These are phyloP conservation scores for Kwoniella europaea DNA, from an alignment of 768 basidiomycete species.

Conservation along the genomic window DNA sequence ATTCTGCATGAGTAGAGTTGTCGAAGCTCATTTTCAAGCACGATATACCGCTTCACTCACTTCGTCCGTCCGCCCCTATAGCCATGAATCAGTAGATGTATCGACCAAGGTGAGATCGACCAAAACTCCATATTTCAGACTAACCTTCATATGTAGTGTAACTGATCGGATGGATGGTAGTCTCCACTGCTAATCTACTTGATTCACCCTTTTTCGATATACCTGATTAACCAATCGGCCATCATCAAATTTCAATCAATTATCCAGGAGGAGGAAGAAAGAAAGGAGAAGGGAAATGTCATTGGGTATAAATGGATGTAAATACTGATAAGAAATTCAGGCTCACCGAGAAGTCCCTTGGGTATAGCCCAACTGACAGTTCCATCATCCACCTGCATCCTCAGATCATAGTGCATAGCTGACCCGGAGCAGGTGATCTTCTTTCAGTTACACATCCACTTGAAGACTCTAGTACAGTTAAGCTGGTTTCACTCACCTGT, in stretches of 20 bases:
- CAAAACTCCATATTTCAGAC: too few species aligned
- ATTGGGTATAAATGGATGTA: too few species aligned
- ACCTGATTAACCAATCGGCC: conserved; percentile 19
- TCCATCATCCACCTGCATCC: conserved; percentile 49
- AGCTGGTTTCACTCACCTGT: conserved; percentile 32
- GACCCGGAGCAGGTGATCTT: neutral
- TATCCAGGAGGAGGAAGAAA: neutral
- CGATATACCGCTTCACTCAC: conserved; percentile 10
- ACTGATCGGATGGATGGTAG: conserved; percentile 48
- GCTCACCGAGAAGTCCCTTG: conserved; percentile 44
- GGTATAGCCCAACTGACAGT: conserved; percentile 52
- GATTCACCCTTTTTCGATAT: conserved; percentile 41
- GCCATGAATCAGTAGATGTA: too few species aligned
- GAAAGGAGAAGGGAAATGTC: neutral
- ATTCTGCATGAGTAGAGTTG: neutral
- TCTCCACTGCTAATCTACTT: conserved; percentile 47
- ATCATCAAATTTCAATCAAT: neutral
- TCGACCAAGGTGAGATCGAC: too few species aligned
- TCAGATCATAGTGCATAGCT: conserved; percentile 52
- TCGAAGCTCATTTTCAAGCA: too few species aligned
- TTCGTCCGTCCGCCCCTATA: conserved; percentile 30
- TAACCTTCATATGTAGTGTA: conserved; percentile 50
- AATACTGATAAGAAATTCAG: too few species aligned
- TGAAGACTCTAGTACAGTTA: too few species aligned
- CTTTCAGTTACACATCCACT: neutral